Evolutionary conservation across 805 yeast species (phyloP).

Genomic region (Suhomyces sp.): DNA sequence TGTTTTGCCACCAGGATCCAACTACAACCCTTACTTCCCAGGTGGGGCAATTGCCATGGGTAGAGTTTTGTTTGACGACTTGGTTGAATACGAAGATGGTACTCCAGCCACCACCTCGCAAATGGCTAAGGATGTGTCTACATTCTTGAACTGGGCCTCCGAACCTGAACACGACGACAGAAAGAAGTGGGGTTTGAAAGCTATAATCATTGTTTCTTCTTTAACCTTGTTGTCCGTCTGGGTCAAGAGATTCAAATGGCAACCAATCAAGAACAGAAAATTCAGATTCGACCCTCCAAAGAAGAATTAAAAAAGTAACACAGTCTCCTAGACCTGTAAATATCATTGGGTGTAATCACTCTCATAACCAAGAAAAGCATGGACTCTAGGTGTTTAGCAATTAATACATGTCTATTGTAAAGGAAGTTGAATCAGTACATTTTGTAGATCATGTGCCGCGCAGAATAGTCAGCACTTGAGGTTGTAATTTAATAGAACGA

Average conservation of each 20-base stretch:
- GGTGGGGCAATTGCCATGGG: conserved; percentile 99
- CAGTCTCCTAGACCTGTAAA: conserved; percentile 6
- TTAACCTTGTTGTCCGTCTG: conserved; percentile 80
- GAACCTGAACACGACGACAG: conserved; percentile 99
- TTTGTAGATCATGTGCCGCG: neutral
- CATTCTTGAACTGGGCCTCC: conserved; percentile 96
- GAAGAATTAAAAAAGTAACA: conserved; percentile 28
- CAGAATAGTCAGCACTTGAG: too few relatives aligned
- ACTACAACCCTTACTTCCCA: conserved; percentile 99
- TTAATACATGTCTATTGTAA: conserved; percentile 3
- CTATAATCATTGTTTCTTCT: conserved; percentile 72
- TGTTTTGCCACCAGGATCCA: conserved; percentile 84
- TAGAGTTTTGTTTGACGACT: conserved; percentile 93
- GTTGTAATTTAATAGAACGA: too few relatives aligned
- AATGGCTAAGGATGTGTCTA: conserved; percentile 97
- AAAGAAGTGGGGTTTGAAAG: conserved; percentile 94
- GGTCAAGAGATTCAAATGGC: conserved; percentile 98
- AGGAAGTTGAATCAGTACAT: neutral
- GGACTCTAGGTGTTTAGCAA: conserved; percentile 1
- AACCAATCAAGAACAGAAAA: conserved; percentile 92
- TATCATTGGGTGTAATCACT: conserved; percentile 2
- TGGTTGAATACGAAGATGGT: conserved; percentile 98
- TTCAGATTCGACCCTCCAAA: conserved; percentile 90
- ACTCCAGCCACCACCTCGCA: conserved; percentile 98
- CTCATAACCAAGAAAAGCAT: neutral